Percentiles rank a stretch among this genome's conserved stretches.
These are phyloP conservation scores for Panicum miliaceum DNA, from an alignment of 176 grass and related monocot species.

Conservation along the genomic window DNA sequence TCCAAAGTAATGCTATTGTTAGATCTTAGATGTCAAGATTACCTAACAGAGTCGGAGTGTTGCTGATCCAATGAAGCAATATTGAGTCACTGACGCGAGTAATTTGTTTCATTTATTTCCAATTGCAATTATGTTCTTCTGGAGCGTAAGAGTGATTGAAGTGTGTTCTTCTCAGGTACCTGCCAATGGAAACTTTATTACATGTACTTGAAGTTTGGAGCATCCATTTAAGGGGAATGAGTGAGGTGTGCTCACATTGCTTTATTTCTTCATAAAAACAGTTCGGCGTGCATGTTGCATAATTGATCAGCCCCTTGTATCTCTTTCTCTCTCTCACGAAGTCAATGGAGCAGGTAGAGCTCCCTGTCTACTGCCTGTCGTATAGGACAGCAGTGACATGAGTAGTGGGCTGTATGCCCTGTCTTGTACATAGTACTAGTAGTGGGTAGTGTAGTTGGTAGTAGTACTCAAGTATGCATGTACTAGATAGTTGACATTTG, in stretches of 20 bases:
- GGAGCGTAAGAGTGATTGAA: conserved; percentile 30
- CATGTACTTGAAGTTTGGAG: conserved; percentile 68
- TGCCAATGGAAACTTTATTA: conserved; percentile 61
- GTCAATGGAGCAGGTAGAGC: too few species aligned
- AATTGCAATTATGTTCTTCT: conserved; percentile 13
- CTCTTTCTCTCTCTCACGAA: too few species aligned
- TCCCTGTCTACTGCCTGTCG: too few species aligned
- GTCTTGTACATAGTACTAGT: too few species aligned
- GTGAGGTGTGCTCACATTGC: conserved; percentile 59
- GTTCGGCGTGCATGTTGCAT: conserved; percentile 7
- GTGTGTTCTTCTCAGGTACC: conserved; percentile 64
- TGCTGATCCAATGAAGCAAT: not conserved
- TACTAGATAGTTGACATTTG: too few species aligned
- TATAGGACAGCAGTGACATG: too few species aligned
- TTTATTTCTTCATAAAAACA: not conserved
- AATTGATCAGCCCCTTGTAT: not conserved
- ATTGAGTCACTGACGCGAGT: not conserved
- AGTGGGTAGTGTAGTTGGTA: too few species aligned
- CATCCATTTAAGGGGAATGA: conserved; percentile 59
- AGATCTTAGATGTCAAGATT: not conserved
- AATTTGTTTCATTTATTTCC: conserved; percentile 25
- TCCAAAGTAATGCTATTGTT: not conserved
- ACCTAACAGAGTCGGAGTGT: not conserved
- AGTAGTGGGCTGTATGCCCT: too few species aligned
- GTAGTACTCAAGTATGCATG: too few species aligned